Evolutionary conservation across 1,284 basidiomycete genomes (phyloP), one percentile per base, ranked within the genome.

Genomic region (Bondarzewia mesenterica): DNA sequence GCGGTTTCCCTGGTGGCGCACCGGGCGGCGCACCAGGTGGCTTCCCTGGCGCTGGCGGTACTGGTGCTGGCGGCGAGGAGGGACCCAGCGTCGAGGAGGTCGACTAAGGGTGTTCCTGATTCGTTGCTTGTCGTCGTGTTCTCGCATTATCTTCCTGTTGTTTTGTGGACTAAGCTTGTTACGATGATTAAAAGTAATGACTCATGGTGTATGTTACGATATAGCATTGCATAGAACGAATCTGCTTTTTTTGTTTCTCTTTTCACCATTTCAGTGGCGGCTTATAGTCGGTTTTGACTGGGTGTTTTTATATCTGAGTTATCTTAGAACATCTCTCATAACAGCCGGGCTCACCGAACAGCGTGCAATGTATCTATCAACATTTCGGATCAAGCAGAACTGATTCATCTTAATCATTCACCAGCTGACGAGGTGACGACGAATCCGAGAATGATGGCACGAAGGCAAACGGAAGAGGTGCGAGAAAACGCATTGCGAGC

Each of bases 51-150:
- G 83, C 66, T 42, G 67, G 62, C 52, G 63, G 57, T 40, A 53
- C 61, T 5, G 47, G 47, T 15, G 47, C 49, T 32, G 53, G 54
- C 7, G 52, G 49, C 54, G 87, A 85, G 63, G 89, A 91, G 27
- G 90, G 87, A 40, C 90, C 90, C 44, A 85, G 82, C 54, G 90
- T 93, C 49, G 90, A 93, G 74, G 89, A 93, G 71, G 88, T 93
- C 56, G 85, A 87, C 64, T 87, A 78, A 77, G 53, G 44, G 40
- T n/a, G 27, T 47, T 4, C 7, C 15, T 42, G 46, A 47, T 42
- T 20, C 46, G 43, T 51, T 49, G 20, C 12, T 29, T 20, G 18
- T 42, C 36, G 41, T 47, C 46, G 43, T 53, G 46, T 20, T 44
- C 21, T 40, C 38, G 29, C 29, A 18, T 53, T 25, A 46, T 50